Percentiles rank a stretch among this genome's conserved stretches.
These are phyloP conservation scores for Ceratopteris richardii DNA, from an alignment of 75 land plant species.

Conservation along the genomic window DNA sequence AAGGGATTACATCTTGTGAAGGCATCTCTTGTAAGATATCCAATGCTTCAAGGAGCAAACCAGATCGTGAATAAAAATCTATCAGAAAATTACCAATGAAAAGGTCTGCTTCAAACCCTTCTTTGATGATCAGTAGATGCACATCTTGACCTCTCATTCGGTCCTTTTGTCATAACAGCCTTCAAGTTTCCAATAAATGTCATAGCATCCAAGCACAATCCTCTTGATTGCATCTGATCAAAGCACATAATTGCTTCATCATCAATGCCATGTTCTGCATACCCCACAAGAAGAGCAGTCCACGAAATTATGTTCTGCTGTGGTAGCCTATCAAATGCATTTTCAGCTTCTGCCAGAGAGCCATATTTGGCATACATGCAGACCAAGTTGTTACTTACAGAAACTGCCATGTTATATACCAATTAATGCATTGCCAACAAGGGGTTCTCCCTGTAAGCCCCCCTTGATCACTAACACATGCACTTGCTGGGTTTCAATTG, in stretches of 20 bases:
- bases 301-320: conserved; percentile 1
- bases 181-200: not conserved
- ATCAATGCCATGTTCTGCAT: conserved; percentile 11
- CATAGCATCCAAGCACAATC: not conserved
- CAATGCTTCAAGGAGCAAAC: conserved; percentile 1
- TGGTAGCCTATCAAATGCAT: conserved; percentile 7
- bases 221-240: conserved; percentile 9
- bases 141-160: not conserved
- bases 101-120: not conserved
- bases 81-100: conserved; percentile 5
- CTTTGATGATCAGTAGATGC: not conserved
- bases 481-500: not conserved
- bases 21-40: conserved; percentile 2
- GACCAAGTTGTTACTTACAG: conserved; percentile 21
- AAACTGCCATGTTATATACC: conserved; percentile 35
- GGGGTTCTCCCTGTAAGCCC: conserved; percentile 21
- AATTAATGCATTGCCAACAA: conserved; percentile 41
- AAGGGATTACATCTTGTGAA: conserved; percentile 3
- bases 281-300: conserved; percentile 13
- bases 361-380: conserved; percentile 20
- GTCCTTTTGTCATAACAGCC: not conserved
- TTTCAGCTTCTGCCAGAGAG: not conserved
- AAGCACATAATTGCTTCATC: conserved; percentile 1
- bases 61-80: conserved; percentile 10
- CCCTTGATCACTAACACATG: conserved; percentile 26